Percentiles rank a stretch among this genome's conserved stretches.
Conservation (phyloP, 345 rosid species). For the Jatropha curcas region DNA sequence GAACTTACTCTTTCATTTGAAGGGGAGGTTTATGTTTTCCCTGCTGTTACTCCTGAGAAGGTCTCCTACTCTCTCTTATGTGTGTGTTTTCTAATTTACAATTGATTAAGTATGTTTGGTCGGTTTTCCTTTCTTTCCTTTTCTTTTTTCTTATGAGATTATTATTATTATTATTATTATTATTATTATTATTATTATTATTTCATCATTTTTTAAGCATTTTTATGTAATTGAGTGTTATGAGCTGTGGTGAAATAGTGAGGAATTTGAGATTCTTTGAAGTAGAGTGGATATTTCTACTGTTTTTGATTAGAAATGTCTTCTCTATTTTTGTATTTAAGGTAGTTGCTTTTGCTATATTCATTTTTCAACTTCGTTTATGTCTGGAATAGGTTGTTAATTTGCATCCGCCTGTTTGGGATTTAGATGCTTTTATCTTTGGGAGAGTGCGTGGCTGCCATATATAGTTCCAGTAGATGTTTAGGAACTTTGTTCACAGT, state of each 20-base stretch:
- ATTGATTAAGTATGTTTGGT: no score
- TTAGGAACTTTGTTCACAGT: not conserved
- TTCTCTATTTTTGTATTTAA: not conserved
- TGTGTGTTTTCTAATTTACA: no score
- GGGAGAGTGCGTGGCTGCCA: not conserved
- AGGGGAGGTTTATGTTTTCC: conserved; percentile 76
- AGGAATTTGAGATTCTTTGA: not conserved
- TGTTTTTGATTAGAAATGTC: not conserved
- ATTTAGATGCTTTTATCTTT: not conserved
- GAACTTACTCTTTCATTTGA: conserved; percentile 74
- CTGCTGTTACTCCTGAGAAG: conserved; percentile 64
- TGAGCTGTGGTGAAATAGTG: not conserved
- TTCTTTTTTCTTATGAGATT: not conserved
- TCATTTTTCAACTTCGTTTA: not conserved
- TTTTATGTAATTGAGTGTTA: not conserved
- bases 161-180: no score
- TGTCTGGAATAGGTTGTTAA: not conserved
- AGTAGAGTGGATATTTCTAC: not conserved
- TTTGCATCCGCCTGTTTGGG: not conserved
- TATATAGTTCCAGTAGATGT: not conserved
- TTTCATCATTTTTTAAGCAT: not conserved
- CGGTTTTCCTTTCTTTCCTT: not conserved
- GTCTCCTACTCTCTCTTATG: conserved; percentile 18
- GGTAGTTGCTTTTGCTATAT: not conserved
- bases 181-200: no score